Evolutionary conservation across 1,284 basidiomycete genomes (phyloP), one percentile per base, ranked within the genome.

Genomic region (Caloboletus inedulis): DNA sequence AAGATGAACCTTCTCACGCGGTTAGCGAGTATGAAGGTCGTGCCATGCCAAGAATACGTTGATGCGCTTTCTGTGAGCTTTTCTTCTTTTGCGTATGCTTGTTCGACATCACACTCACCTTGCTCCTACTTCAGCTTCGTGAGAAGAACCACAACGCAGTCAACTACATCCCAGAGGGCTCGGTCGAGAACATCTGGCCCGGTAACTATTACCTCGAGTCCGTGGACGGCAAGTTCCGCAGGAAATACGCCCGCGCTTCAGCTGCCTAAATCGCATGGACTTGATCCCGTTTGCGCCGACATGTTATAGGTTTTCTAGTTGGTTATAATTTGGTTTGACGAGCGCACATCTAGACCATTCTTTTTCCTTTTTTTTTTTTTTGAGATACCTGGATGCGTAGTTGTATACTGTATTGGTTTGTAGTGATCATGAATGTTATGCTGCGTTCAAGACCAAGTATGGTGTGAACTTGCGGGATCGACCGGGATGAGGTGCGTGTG

Each of bases 61-160:
- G 80, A 84, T 56, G 81, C 87, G 35, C 78, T 93, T 58, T 72
- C 84, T 81, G 92, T 81, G 69, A 70, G 76, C 71, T 14, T 7
- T 21, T 7, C 3, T 6, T 1, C 25, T 1, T 25, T n/a, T 14
- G 12, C 5, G 2, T 29, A 14, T 35, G 10, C 25, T 31, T 30
- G 25, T 25, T 18, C 41, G 57, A 16, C 48, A 7, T 42, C 51
- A 33, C 36, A 46, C 21, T 55, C 45, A 59, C 25, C 43, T 50
- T 42, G 36, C 13, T 49, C 30, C 8, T 25, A 18, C 6, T 54
- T 31, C 60, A 94, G 91, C 83, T 95, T 52, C 91, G 94, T 50
- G 96, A 98, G 77, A 88, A 91, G 74, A 98, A 96, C 78, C 95
- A 98, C 81, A 98, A 96, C 69, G 87, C 92, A 21, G 83, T 83